Conservation (phyloP, 2,329 filamentous ascomycete genomes). For the Sporothrix pseudoabietina region DNA sequence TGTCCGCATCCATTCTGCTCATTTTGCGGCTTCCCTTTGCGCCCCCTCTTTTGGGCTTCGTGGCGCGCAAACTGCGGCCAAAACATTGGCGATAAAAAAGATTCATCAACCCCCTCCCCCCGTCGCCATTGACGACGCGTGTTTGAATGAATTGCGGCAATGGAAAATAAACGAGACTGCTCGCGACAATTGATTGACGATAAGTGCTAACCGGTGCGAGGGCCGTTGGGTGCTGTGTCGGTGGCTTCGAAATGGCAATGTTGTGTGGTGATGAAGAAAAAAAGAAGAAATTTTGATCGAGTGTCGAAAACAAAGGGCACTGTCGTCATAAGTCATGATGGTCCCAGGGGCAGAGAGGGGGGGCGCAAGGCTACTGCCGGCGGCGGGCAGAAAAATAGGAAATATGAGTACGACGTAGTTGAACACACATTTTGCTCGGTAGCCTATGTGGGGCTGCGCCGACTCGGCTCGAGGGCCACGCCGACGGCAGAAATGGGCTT, state of each 20-base stretch:
- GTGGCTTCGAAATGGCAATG: constrained; percentile 1
- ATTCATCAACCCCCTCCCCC: constrained; percentile 7
- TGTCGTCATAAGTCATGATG: constrained; percentile 23
- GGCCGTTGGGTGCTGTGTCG: not conserved
- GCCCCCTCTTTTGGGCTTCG: constrained; percentile 12
- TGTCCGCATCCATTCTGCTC: constrained; percentile 18
- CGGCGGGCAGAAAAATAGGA: constrained; percentile 25
- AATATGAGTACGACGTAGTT: constrained; percentile 30
- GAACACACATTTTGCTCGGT: constrained; percentile 27
- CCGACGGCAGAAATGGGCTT: constrained; percentile 18
- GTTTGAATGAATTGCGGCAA: not conserved
- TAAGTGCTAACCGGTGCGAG: not conserved
- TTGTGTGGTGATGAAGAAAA: not conserved
- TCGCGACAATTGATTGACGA: constrained; percentile 9
- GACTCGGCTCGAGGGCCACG: constrained; percentile 33
- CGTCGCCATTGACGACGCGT: not conserved
- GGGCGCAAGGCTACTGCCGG: constrained; percentile 21
- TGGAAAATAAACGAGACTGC: not conserved
- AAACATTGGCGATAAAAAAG: not conserved
- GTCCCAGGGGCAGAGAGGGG: constrained; percentile 18
- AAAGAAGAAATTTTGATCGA: not conserved
- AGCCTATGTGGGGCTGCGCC: constrained; percentile 35
- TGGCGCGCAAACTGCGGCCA: constrained; percentile 3
- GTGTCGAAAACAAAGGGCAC: constrained; percentile 10
- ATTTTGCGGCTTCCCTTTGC: not conserved